phyloP scores from a whole-genome alignment of 192 early-diverging fungal species.

The Entomortierella parvispora region DNA sequence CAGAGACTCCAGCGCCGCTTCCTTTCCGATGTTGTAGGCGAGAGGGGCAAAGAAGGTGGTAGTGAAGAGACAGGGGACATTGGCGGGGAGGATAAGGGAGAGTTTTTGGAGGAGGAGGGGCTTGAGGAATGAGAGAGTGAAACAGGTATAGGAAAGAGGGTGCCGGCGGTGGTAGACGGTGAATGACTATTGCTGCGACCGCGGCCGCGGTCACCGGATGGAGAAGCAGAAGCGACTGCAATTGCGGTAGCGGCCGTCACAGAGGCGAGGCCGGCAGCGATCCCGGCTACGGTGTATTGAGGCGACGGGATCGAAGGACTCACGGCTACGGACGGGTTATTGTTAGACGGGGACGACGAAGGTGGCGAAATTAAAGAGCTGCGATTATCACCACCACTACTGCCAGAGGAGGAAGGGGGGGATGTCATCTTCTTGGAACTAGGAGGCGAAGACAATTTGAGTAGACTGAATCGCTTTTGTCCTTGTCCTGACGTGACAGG shows the following conservation, averaged over 20 bases:
- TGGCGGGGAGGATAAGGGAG: background rate
- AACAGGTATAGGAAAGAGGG: too few species aligned
- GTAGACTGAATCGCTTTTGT: too few species aligned
- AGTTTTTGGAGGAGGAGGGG: too few species aligned
- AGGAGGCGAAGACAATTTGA: too few species aligned
- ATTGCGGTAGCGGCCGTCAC: slow-evolving; percentile 14
- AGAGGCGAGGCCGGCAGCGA: slow-evolving; percentile 24
- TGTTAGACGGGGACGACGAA: background rate
- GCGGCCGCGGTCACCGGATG: too few species aligned
- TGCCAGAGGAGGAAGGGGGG: too few species aligned
- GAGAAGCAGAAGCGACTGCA: background rate
- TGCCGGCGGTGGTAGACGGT: too few species aligned
- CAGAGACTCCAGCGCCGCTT: slow-evolving; percentile 39
- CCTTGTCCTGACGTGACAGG: too few species aligned
- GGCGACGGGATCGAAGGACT: background rate
- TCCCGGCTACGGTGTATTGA: slow-evolving; percentile 18
- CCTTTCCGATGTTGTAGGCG: slow-evolving; percentile 4
- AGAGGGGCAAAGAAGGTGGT: background rate
- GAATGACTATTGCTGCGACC: too few species aligned
- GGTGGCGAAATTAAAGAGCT: background rate
- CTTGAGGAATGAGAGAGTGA: too few species aligned
- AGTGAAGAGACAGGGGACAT: background rate
- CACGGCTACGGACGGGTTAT: background rate
- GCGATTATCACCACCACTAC: too few species aligned
- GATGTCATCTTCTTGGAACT: too few species aligned